Base-by-base conservation (phyloP, 192 early-diverging fungal genomes). In the Coemansia interrupta region DNA sequence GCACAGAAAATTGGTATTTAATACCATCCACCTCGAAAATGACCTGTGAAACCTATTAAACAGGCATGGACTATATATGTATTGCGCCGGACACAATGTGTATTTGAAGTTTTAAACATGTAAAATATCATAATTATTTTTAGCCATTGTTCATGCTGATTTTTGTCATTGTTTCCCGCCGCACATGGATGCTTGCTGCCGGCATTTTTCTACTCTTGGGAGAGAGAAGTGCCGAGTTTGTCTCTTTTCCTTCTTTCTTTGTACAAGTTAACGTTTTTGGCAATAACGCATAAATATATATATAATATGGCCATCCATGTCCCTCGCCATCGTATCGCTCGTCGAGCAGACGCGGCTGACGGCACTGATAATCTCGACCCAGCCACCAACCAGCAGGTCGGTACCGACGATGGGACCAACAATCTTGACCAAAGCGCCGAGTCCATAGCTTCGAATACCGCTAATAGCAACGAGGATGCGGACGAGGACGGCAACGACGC, bases 1-100 rank as follows among this genome's bases (percentile, higher is more conserved):
- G 51, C 51, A 17, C 28, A 53, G 32, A 53, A 30, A 18, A 53
- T 53, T 19, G 29, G 23, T 15, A n/a, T 49, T 28, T 28, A 49
- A n/a, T 49, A 29, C 23, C 24, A 36, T 11, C 32, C 32, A 7
- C 32, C 10, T 7, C 32, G 47, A 49, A 49, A 49, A 49, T 28
- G 24, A n/a, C n/a, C 26, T 7, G 19, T 49, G 13, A 9, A 5
- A 4, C 15, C 5, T 12, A 0, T 29, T 49, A 11, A 14, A 28
- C n/a, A 29, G 22, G 13, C 26, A 28, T 49, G n/a, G n/a, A n/a
- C 26, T 24, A 13, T 49, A 28, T 18, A 9, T 28, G 22, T 49
- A 28, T 28, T 36, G 32, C 32, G 32, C 32, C 32, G 32, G 32
- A 11, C 32, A 8, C 32, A 36, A 1, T 36, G 32, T 36, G 32